Evolutionary conservation across 306 rosid species (phyloP).

Genomic region (Quercus mongolica): DNA sequence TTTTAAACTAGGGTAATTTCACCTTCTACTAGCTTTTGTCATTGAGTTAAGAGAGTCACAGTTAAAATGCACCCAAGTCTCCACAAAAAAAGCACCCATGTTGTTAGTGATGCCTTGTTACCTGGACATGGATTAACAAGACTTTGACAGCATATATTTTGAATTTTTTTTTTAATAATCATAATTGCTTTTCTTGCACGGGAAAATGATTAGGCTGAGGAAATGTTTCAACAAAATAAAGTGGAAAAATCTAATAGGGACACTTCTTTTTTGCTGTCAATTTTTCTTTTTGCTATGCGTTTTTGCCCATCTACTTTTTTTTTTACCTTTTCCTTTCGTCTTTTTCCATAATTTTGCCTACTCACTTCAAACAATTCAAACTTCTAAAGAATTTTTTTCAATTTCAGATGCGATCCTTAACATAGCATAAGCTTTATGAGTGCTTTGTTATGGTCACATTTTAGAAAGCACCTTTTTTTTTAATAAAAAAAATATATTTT

Average conservation of each 20-base stretch:
- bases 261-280: background rate
- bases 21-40: too few relatives aligned
- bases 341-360: too few relatives aligned
- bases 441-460: too few relatives aligned
- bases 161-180: background rate
- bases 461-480: too few relatives aligned
- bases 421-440: too few relatives aligned
- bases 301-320: background rate
- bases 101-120: background rate
- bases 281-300: background rate
- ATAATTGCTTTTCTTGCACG: slow-evolving; percentile 39
- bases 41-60: background rate
- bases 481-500: too few relatives aligned
- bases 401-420: too few relatives aligned
- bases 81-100: background rate
- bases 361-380: too few relatives aligned
- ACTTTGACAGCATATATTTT: background rate
- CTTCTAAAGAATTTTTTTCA: too few relatives aligned
- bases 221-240: background rate
- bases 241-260: background rate
- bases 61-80: too few relatives aligned
- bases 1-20: too few relatives aligned
- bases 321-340: background rate
- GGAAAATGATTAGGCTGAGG: slow-evolving; percentile 30
- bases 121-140: background rate